These are phyloP conservation scores for Amanita polypyramis DNA, from an alignment of 768 basidiomycete species.

Conservation along the genomic window DNA sequence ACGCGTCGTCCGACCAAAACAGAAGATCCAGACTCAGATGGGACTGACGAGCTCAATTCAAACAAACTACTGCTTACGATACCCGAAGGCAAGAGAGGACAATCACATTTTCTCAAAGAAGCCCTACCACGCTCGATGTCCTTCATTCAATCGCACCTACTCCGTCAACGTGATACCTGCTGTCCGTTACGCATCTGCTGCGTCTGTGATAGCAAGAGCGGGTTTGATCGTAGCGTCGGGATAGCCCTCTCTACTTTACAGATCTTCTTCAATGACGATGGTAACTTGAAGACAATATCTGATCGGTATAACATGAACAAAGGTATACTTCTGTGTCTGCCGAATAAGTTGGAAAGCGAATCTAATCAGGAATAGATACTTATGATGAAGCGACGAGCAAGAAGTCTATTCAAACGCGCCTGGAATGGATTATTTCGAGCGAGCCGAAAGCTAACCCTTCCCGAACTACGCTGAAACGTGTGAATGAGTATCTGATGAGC, in stretches of 20 bases:
- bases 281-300: constrained; percentile 16
- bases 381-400: constrained; percentile 29
- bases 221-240: constrained; percentile 48
- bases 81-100: constrained; percentile 2
- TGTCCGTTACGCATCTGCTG: not conserved
- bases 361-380: not conserved
- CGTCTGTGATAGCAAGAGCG: constrained; percentile 43
- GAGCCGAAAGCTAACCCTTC: constrained; percentile 75
- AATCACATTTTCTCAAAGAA: constrained; percentile 1
- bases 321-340: not conserved
- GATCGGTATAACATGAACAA: not conserved
- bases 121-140: constrained; percentile 34
- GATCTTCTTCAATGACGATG: constrained; percentile 46
- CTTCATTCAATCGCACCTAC: constrained; percentile 34
- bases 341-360: not conserved
- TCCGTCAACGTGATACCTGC: not conserved
- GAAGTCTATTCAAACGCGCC: constrained; percentile 51
- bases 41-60: not conserved
- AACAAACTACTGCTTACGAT: not conserved
- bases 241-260: too few species aligned
- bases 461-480: constrained; percentile 51
- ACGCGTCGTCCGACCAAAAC: too few species aligned
- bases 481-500: constrained; percentile 19
- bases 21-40: too few species aligned
- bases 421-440: constrained; percentile 82